Percentiles rank a stretch among this genome's conserved stretches.
These are phyloP conservation scores for Malassezia pachydermatis DNA, from an alignment of 1,284 basidiomycete species.

Conservation along the genomic window DNA sequence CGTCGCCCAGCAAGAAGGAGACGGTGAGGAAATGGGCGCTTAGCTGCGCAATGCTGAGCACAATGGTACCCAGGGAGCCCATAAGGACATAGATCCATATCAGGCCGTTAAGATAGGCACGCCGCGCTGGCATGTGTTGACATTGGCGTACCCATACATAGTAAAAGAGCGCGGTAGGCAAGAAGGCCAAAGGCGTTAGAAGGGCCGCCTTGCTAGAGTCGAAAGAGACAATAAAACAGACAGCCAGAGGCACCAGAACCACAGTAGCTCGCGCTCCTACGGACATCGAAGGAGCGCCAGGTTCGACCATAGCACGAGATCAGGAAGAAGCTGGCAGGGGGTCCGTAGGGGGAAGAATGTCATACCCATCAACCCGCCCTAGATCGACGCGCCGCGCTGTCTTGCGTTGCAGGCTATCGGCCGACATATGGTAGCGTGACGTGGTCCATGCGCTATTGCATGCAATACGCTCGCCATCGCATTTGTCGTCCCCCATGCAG, in stretches of 20 bases:
- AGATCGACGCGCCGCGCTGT: no score
- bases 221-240: not conserved
- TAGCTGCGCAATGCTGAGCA: conserved; percentile 4
- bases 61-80: not conserved
- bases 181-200: not conserved
- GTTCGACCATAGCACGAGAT: no score
- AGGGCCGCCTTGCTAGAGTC: not conserved
- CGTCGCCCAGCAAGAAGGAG: not conserved
- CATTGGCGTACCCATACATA: not conserved
- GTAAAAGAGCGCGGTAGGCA: not conserved
- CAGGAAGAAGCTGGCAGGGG: no score
- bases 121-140: not conserved
- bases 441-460: no score
- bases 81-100: conserved; percentile 3
- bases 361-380: no score
- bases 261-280: not conserved
- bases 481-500: no score
- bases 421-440: no score
- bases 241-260: not conserved
- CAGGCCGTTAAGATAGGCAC: not conserved
- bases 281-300: not conserved
- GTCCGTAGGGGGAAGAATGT: no score
- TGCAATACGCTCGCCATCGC: no score
- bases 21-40: not conserved
- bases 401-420: not conserved